phyloP scores from a whole-genome alignment of 768 basidiomycete genomes.

The Butyriboletus loyo region DNA sequence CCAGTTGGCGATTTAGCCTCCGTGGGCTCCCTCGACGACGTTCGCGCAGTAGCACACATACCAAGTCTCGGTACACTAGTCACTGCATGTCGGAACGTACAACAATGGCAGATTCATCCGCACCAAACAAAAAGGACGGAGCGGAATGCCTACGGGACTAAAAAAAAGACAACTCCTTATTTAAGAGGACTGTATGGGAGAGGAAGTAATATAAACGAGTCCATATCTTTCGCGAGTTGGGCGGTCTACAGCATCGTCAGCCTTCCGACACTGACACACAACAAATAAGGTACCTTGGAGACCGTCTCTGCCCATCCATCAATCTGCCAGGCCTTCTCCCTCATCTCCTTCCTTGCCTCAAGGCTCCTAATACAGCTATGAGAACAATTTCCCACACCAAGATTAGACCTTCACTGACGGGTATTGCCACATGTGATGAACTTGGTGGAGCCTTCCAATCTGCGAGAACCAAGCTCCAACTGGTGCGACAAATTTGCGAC shows the following conservation, averaged over 20 bases:
- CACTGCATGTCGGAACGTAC: not conserved
- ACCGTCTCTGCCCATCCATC: conserved; percentile 97
- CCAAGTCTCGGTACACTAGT: not conserved
- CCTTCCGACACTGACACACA: not conserved
- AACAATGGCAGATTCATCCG: not conserved
- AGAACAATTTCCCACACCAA: conserved; percentile 9
- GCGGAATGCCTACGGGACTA: not conserved
- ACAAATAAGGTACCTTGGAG: conserved; percentile 58
- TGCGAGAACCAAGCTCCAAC: conserved; percentile 93
- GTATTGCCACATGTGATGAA: conserved; percentile 98
- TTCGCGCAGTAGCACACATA: too few relatives aligned
- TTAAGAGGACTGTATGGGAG: conserved; percentile 84
- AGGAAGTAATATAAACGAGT: conserved; percentile 77
- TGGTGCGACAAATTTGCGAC: conserved; percentile 80
- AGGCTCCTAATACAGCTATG: conserved; percentile 49
- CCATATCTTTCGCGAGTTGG: conserved; percentile 83
- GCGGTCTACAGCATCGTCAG: conserved; percentile 60
- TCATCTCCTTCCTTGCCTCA: conserved; percentile 74
- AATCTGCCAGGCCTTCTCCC: conserved; percentile 91
- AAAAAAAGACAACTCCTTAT: conserved; percentile 33
- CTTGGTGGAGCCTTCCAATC: conserved; percentile 78
- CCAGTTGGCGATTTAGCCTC: conserved; percentile 8
- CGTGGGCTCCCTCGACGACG: too few relatives aligned
- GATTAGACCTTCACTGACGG: conserved; percentile 50
- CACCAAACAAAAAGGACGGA: not conserved